A percentile compares a stretch with the other conserved stretches of the same genome.
Conservation (phyloP, 2,329 filamentous ascomycete species). For the Aspergillus brasiliensis region DNA sequence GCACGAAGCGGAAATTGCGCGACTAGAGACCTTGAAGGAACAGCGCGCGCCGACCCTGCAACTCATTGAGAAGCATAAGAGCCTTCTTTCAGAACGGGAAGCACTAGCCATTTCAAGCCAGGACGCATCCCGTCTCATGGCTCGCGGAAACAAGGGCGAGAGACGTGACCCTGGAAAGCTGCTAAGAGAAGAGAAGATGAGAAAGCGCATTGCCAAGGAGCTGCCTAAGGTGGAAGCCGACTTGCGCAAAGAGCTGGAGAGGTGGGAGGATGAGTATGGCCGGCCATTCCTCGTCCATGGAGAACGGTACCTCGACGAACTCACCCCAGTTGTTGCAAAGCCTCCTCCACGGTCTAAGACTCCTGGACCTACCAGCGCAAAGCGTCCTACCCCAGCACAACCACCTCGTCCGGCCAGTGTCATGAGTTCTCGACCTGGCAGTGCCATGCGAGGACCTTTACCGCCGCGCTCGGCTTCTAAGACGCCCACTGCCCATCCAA, state of each 20-base stretch:
- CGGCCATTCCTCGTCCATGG: conserved; percentile 91
- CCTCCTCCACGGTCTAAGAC: conserved; percentile 57
- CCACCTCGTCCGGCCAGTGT: conserved; percentile 37
- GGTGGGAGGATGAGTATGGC: conserved; percentile 92
- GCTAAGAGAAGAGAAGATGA: conserved; percentile 95
- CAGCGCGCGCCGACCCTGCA: conserved; percentile 83
- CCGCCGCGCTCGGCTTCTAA: conserved; percentile 49
- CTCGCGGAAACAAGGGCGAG: conserved; percentile 88
- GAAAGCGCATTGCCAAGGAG: conserved; percentile 95
- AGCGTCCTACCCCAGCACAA: conserved; percentile 16
- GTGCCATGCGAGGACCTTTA: conserved; percentile 41
- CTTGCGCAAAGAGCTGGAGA: conserved; percentile 76
- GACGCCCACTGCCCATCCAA: conserved; percentile 47
- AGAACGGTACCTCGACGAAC: conserved; percentile 81
- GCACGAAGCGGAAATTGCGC: conserved; percentile 85
- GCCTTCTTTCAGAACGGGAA: conserved; percentile 80
- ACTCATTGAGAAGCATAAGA: conserved; percentile 80
- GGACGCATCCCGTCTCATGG: conserved; percentile 90
- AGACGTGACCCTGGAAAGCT: conserved; percentile 92
- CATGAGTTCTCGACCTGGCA: conserved; percentile 30
- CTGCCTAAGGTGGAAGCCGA: conserved; percentile 87
- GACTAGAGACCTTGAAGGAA: conserved; percentile 79
- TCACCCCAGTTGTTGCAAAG: conserved; percentile 71
- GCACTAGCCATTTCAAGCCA: conserved; percentile 88
- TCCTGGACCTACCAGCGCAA: conserved; percentile 30